phyloP scores from a whole-genome alignment of 1,284 basidiomycete species.

The Sporisorium exsertum region DNA sequence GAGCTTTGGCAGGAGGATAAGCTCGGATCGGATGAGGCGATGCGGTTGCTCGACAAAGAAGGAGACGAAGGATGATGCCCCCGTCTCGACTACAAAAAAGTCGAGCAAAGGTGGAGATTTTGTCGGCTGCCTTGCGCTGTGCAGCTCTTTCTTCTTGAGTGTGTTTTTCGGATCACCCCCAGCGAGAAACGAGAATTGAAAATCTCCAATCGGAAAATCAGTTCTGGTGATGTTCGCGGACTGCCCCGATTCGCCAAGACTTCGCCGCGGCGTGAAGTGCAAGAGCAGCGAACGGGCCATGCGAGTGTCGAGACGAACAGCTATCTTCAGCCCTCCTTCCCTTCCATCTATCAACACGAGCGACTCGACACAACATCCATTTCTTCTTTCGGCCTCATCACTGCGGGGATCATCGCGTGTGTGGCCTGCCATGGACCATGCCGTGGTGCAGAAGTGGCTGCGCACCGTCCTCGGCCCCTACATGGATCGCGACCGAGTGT shows the following conservation, averaged over 20 bases:
- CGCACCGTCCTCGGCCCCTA: slow-evolving; percentile 72
- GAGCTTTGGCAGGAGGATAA: too few relatives aligned
- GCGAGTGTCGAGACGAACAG: background rate
- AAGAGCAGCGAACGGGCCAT: slow-evolving; percentile 33
- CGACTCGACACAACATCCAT: background rate
- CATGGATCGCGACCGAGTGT: slow-evolving; percentile 74
- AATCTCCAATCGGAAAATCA: background rate
- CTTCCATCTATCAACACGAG: background rate
- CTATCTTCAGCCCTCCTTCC: background rate
- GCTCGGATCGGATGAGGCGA: background rate
- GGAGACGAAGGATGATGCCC: background rate
- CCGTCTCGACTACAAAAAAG: slow-evolving; percentile 1
- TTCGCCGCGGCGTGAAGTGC: background rate
- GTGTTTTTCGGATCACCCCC: slow-evolving; percentile 32
- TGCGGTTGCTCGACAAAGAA: background rate
- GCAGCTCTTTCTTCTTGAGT: slow-evolving; percentile 14
- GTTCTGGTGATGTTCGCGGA: background rate
- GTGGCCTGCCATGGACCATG: slow-evolving; percentile 57
- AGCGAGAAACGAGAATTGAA: background rate
- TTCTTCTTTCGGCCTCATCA: background rate
- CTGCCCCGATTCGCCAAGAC: slow-evolving; percentile 29
- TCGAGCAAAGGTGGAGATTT: slow-evolving; percentile 20
- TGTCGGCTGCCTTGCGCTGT: too few relatives aligned
- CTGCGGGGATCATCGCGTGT: background rate
- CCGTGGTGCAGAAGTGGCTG: slow-evolving; percentile 64